A percentile compares a stretch with the other conserved stretches of the same genome.
Evolutionary conservation across 306 rosid species (phyloP).

Genomic region (Prunus mume): DNA sequence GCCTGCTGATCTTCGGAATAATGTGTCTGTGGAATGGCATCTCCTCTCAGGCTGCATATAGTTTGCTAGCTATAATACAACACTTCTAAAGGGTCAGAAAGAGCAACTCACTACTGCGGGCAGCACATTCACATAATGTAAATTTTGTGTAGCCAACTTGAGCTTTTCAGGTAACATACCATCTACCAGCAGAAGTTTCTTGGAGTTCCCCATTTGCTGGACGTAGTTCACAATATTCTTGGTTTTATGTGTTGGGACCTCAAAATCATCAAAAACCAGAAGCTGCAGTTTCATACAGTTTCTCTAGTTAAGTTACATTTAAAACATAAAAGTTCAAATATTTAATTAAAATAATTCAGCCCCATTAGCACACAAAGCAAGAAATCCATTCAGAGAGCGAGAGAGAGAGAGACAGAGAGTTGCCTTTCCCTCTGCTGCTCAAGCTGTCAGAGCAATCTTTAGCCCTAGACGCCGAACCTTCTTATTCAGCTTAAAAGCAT

Average conservation of each 20-base stretch:
- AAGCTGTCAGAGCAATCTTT: constrained; percentile 84
- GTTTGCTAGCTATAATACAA: neutral
- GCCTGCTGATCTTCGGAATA: neutral
- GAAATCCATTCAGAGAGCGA: neutral
- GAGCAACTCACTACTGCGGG: constrained; percentile 72
- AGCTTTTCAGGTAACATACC: constrained; percentile 65
- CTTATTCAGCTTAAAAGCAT: constrained; percentile 88
- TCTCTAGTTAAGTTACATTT: constrained; percentile 16
- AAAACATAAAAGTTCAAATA: neutral
- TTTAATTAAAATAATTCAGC: neutral
- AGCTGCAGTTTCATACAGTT: constrained; percentile 49
- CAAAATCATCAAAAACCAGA: constrained; percentile 81
- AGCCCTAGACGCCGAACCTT: constrained; percentile 86
- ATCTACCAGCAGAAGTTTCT: constrained; percentile 76
- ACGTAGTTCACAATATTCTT: constrained; percentile 61
- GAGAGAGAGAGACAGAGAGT: constrained; percentile 16
- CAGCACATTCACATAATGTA: constrained; percentile 79
- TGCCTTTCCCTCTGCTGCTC: constrained; percentile 98
- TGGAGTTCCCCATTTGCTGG: constrained; percentile 59
- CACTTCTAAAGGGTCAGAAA: constrained; percentile 17
- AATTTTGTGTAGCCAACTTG: constrained; percentile 88
- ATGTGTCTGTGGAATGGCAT: constrained; percentile 3
- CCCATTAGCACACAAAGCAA: neutral
- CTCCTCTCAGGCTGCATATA: constrained; percentile 6
- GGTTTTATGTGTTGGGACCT: constrained; percentile 82